Evolutionary conservation across 208 protist genomes (phyloP).

Genomic region (Trichomonas tenax): DNA sequence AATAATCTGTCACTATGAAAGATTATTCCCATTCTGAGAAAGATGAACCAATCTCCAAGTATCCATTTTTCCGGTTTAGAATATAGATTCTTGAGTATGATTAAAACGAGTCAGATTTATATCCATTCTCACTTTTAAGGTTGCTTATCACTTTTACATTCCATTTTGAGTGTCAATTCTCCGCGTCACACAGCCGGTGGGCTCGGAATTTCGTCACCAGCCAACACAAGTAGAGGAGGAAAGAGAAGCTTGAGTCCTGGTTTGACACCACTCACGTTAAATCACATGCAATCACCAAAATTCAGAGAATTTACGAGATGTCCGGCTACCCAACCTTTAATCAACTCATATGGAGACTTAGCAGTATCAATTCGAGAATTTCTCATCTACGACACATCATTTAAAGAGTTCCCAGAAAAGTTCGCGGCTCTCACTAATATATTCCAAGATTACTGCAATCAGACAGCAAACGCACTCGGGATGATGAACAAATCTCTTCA

Average conservation of each 20-base stretch:
- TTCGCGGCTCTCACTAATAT: background rate
- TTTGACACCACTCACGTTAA: background rate
- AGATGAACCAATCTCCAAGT: no score
- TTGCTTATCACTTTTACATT: background rate
- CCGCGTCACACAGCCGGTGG: background rate
- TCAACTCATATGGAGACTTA: background rate
- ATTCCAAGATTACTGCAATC: background rate
- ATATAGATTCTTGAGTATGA: no score
- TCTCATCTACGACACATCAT: background rate
- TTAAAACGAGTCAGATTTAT: no score
- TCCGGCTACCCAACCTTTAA: background rate
- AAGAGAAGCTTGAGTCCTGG: background rate
- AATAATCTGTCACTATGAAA: no score
- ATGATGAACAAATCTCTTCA: background rate
- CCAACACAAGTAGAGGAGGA: background rate
- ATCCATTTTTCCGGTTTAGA: no score
- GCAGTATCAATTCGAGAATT: background rate
- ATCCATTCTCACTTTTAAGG: no score
- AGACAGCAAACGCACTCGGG: background rate
- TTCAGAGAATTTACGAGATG: background rate
- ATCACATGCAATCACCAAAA: background rate
- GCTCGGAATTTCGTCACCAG: background rate
- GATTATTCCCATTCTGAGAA: no score
- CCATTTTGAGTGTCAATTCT: background rate
- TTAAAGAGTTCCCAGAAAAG: background rate